Conservation (phyloP, 2,329 filamentous ascomycete genomes). For the Phaeomoniella chlamydospora region DNA sequence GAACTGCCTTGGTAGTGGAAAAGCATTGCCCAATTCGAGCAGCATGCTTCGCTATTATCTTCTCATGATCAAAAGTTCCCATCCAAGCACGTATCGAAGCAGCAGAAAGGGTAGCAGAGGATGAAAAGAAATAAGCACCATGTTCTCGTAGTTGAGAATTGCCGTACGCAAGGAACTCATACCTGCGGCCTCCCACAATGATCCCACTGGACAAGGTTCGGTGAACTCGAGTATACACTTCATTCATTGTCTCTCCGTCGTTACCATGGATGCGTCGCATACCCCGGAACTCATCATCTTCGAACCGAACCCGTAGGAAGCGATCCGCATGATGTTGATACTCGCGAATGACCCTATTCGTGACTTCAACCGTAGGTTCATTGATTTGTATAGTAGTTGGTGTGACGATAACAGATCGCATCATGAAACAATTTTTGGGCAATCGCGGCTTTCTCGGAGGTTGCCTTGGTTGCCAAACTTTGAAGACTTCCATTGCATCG, state of each 20-base stretch:
- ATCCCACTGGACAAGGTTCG: constrained; percentile 66
- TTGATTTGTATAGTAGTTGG: constrained; percentile 69
- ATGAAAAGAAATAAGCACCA: constrained; percentile 81
- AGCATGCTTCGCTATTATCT: constrained; percentile 74
- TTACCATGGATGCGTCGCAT: constrained; percentile 46
- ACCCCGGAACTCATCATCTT: constrained; percentile 51
- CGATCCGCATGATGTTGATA: constrained; percentile 56
- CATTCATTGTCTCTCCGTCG: constrained; percentile 44
- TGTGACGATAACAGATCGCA: constrained; percentile 67
- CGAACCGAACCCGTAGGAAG: constrained; percentile 81
- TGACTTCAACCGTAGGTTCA: constrained; percentile 68
- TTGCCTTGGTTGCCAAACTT: constrained; percentile 36
- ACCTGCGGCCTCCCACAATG: constrained; percentile 63
- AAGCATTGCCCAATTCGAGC: constrained; percentile 89
- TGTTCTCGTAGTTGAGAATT: constrained; percentile 91
- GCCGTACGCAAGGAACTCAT: constrained; percentile 83
- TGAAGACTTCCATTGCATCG: constrained; percentile 61
- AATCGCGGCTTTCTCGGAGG: constrained; percentile 27
- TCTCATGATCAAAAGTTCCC: constrained; percentile 72
- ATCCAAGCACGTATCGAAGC: constrained; percentile 72
- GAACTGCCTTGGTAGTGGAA: constrained; percentile 72
- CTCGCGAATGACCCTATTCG: constrained; percentile 71
- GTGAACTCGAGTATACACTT: constrained; percentile 60
- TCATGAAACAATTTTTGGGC: constrained; percentile 49
- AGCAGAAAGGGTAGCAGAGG: constrained; percentile 47